phyloP scores from a whole-genome alignment of 495 filamentous ascomycete species.

The Aspergillus funiculosus region DNA sequence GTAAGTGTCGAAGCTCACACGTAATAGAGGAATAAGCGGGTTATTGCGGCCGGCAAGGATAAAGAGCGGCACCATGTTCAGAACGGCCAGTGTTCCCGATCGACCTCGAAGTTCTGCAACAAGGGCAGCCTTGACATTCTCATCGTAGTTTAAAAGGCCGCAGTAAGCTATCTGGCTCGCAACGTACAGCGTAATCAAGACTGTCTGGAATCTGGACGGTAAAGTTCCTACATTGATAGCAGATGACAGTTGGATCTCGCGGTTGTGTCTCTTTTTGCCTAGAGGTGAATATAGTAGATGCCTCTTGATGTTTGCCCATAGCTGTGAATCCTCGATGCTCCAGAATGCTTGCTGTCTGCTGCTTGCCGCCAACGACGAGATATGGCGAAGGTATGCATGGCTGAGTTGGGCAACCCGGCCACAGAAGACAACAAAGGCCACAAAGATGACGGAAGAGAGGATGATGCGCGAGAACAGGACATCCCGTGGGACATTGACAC shows the following conservation, averaged over 20 bases:
- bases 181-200: constrained; percentile 68
- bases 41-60: constrained; percentile 90
- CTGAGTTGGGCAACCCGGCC: constrained; percentile 55
- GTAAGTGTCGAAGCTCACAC: constrained; percentile 93
- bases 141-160: constrained; percentile 61
- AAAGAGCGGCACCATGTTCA: constrained; percentile 90
- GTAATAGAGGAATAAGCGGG: constrained; percentile 73
- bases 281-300: constrained; percentile 79
- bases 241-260: constrained; percentile 76
- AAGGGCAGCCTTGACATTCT: constrained; percentile 42
- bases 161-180: constrained; percentile 75
- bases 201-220: constrained; percentile 75
- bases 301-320: constrained; percentile 72
- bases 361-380: constrained; percentile 55
- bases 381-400: constrained; percentile 64
- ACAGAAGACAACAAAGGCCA: constrained; percentile 50
- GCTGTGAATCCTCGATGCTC: constrained; percentile 56
- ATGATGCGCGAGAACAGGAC: constrained; percentile 39
- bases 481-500: constrained; percentile 43
- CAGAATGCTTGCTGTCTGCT: constrained; percentile 51
- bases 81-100: constrained; percentile 70
- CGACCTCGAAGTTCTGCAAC: constrained; percentile 72
- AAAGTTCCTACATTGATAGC: constrained; percentile 87
- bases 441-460: constrained; percentile 40
- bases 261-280: constrained; percentile 76